phyloP scores from a whole-genome alignment of 2,329 filamentous ascomycete species.

The Elsinoe arachidis region DNA sequence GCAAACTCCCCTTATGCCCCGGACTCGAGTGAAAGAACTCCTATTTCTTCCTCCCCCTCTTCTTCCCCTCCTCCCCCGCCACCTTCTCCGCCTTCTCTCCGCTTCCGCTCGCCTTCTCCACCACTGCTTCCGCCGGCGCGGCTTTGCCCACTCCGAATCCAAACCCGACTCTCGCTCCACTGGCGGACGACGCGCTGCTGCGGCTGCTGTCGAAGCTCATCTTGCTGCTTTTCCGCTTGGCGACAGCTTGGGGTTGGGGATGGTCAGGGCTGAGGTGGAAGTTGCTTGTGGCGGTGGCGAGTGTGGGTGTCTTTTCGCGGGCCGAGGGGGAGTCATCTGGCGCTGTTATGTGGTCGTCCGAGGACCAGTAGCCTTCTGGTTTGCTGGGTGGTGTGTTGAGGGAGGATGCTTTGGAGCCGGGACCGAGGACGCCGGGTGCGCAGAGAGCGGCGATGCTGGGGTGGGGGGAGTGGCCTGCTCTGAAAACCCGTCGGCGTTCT shows the following conservation, averaged over 20 bases:
- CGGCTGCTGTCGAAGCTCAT: slow-evolving; percentile 16
- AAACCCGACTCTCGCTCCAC: slow-evolving; percentile 13
- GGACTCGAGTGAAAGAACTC: slow-evolving; percentile 5
- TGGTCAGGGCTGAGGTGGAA: background rate
- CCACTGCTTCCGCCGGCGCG: slow-evolving; percentile 10
- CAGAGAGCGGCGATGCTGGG: slow-evolving; percentile 1
- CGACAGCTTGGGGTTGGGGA: background rate
- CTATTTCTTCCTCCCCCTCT: slow-evolving; percentile 14
- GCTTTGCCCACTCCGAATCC: slow-evolving; percentile 13
- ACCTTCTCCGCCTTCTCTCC: background rate
- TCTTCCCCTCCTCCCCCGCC: slow-evolving; percentile 5
- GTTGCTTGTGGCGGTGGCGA: background rate
- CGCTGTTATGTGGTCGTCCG: background rate
- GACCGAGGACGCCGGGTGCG: background rate
- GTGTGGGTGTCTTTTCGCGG: background rate
- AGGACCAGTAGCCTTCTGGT: slow-evolving; percentile 11
- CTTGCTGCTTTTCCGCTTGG: slow-evolving; percentile 12
- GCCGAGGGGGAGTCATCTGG: slow-evolving; percentile 1
- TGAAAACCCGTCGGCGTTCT: slow-evolving; percentile 6
- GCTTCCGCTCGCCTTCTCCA: slow-evolving; percentile 13
- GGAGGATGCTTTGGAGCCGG: background rate
- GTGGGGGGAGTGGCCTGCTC: slow-evolving; percentile 10
- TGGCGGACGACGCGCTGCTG: slow-evolving; percentile 10
- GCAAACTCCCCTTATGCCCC: background rate
- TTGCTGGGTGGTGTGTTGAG: background rate